Base-by-base conservation (phyloP, 176 grass and related monocot genomes). In the Urochloa ruziziensis region DNA sequence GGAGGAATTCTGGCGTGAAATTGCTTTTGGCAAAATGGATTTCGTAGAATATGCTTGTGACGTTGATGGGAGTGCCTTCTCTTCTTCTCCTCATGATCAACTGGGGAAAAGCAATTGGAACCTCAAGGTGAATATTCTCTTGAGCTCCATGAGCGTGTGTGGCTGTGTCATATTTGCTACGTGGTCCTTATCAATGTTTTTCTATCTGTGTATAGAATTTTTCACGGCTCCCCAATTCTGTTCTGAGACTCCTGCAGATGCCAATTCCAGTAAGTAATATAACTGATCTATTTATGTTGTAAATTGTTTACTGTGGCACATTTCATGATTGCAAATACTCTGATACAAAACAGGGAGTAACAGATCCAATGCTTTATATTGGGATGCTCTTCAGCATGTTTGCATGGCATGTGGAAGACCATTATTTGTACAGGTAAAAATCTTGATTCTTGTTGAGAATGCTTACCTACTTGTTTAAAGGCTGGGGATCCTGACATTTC, bases 311-410 rank as follows among this genome's bases (percentile, higher is more conserved):
- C 51, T 28, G 40, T 51, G 30, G 29, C 16, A 54, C 27, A 12
- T n/a, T 16, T 75, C 78, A 29, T 75, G 68, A 83, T 54, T 80
- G 21, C 35, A 75, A 73, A 79, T 83, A 67, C 58, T 64, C 53
- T 74, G 34, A 73, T 91, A 39, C 39, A 69, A 80, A 85, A 84
- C 86, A 99, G 97, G 97, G 97, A 84, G 93, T 99, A 33, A 99
- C 97, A 47, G 97, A 99, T 90, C 97, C 97, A 43, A 99, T 99
- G 93, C 93, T 99, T 77, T 99, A 99, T 86, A 99, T 99, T 39
- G 96, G 96, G 72, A 96, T 99, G 97, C 97, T 99, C 67, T 99
- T 96, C 52, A 99, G 97, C 78, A 96, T 99, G 91, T 99, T 99
- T 89, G 93, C 97, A 21, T 99, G 97, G 97, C 97, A 99, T 51